Conservation (phyloP, 768 basidiomycete genomes). For the Xerocomellus chrysenteron region DNA sequence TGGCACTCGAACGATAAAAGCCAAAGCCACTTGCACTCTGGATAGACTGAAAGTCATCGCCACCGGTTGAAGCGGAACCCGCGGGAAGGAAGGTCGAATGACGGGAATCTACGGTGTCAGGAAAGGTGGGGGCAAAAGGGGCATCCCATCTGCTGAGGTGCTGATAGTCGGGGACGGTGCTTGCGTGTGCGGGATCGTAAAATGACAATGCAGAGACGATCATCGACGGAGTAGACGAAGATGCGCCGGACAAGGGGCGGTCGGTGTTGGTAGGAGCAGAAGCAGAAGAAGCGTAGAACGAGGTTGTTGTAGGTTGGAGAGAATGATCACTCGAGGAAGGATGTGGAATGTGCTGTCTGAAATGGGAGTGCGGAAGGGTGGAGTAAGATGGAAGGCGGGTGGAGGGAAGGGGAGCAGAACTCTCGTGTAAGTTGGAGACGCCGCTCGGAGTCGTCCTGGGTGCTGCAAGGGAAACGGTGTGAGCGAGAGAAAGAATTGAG, state of each 20-base stretch:
- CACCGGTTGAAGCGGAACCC: background rate
- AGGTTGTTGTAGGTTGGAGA: background rate
- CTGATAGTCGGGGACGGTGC: slow-evolving; percentile 40
- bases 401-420: background rate
- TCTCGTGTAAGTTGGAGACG: background rate
- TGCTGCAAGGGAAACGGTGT: slow-evolving; percentile 6
- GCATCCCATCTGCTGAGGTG: slow-evolving; percentile 36
- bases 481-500: slow-evolving; percentile 1
- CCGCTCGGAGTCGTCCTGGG: slow-evolving; percentile 1
- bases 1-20: background rate
- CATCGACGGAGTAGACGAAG: slow-evolving; percentile 35
- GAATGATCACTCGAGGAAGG: background rate
- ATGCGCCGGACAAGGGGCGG: background rate
- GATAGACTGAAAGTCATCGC: background rate
- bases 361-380: background rate
- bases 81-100: background rate
- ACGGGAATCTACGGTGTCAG: background rate
- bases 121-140: slow-evolving; percentile 15
- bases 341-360: background rate
- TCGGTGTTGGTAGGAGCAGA: background rate
- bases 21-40: background rate
- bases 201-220: slow-evolving; percentile 55
- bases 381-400: background rate
- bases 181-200: slow-evolving; percentile 48
- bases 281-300: slow-evolving; percentile 3